Evolutionary conservation across 345 rosid species (phyloP), one percentile per base, ranked within the genome.

Genomic region (Ceriops decandra): DNA sequence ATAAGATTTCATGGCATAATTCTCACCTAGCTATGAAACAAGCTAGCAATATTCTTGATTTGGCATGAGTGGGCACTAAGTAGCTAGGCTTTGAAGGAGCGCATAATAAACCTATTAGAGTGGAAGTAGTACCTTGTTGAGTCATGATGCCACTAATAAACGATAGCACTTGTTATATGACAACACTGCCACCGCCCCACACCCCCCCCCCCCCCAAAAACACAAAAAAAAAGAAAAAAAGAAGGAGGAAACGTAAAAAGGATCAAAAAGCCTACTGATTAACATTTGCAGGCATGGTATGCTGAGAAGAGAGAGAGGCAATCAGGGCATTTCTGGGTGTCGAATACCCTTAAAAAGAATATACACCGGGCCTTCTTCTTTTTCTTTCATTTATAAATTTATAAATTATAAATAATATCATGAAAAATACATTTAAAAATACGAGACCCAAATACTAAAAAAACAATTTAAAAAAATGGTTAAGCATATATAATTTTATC

Each of bases 341-440:
- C 33, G 33, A 72, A 59, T 54, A 67, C 63, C 63, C 54, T 63
- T 56, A 57, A 35, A 54, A 60, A 68, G 76, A 68, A 77, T 68
- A 60, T 59, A 51, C 65, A 59, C 13, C 2, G 22, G 11, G 16
- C 5, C 0, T 4, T 21, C 54, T 66, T 33, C 54, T 11, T 42
- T 42, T 42, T 42, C 36, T 42, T 13, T 13, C 13, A 42, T 42
- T 42, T 15, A 42, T 13, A 42, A 11, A 42, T 11, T 11, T 0
- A 13, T 4, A 31, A 4, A 31, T 28, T 28, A 28, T 1, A 3
- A 38, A 38, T 38, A 2, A 38, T 7, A 36, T 13, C 2, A 8
- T 36, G 1, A 36, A 36, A 36, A 36, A 36, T 28, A 28, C 1
- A 38, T 38, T 38, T 13, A 1, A 33, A 33, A 33, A 7, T 0